Base-by-base conservation (phyloP, 2,329 filamentous ascomycete genomes). In the Akanthomyces lecanii region DNA sequence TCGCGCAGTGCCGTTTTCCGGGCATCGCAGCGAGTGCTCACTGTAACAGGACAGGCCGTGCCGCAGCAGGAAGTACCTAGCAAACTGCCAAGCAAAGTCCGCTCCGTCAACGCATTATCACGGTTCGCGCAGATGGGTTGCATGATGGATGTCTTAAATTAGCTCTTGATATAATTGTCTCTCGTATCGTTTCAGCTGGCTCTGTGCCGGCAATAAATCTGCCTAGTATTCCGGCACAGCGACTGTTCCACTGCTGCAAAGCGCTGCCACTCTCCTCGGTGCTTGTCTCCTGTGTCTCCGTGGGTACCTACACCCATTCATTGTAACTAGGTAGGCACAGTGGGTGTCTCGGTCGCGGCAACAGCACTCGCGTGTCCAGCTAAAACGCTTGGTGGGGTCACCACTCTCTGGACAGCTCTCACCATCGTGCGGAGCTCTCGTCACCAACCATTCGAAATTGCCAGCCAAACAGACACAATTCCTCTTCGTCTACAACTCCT, bases 401-500 rank as follows among this genome's bases (percentile, higher is more conserved):
- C 21, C n/a, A 18, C 28, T 23, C 28, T 36, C 33, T 48, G 60
- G 52, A 62, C 52, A 62, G 51, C 51, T 62, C 51, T 47, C 54
- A 59, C 52, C 21, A 54, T 36, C 50, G 59, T 44, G 18, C 42
- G 60, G 60, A 58, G 62, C 45, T 52, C 68, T 70, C 68, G 68
- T 69, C 67, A 63, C 69, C 69, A 64, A 70, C 68, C 69, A 55
- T 63, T 54, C 58, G 66, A 70, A 68, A 62, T 64, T 63, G 55
- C 56, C 64, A 54, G 48, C 12, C 33, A 48, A 30, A 60, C 50
- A 40, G 40, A 42, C 40, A 23, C 40, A 38, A 25, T 23, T 44
- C 67, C 61, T 66, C 61, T 63, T 60, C 42, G 63, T 66, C 63
- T 58, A 53, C 44, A 8, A 47, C 28, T 28, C 14, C 30, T 11